Base-by-base conservation (phyloP, 129 eudicot genomes). In the Centrapalus pauciflorus region DNA sequence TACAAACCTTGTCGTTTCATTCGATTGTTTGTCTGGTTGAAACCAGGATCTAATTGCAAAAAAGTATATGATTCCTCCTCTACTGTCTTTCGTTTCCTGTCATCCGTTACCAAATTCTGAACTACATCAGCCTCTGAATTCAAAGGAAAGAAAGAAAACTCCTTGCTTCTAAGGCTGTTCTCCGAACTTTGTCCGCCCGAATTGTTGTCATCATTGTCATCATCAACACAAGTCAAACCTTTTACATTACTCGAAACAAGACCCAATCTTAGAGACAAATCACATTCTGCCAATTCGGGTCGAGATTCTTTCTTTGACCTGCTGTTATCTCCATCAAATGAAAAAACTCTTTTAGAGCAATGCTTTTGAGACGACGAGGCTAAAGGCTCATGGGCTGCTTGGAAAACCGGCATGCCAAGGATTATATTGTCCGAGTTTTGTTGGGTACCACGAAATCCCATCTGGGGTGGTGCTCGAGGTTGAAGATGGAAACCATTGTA, bases 191-290 rank as follows among this genome's bases (percentile, higher is more conserved):
- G 34, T 14, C 52, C 10, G 60, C 66, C 21, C 24, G 66, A 66
- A n/a, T n/a, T n/a, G n/a, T n/a, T n/a, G 75, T 79, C 81, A 61
- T 55, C 70, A 63, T n/a, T n/a, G n/a, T 37, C 72, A 45, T 34
- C 52, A 52, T 62, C 77, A 8, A 46, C 82, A 60, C 48, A 10
- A 57, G 75, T 59, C 51, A 55, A 49, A 63, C 50, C 76, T 57
- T 76, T 73, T 27, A 40, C 87, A 61, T 45, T 37, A 55, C 75
- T 60, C 2, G 82, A 72, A 60, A 49, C 67, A 25, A 69, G 71
- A 52, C 97, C 97, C 94, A 91, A 79, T 63, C 97, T 74, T 67
- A 91, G 76, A 34, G 97, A 91, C 75, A 87, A 77, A 58, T 91
- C 97, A 70, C 87, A 91, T 4, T 70, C 85, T 61, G 19, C 37